phyloP scores from a whole-genome alignment of 1,284 basidiomycete genomes.

The Hymenochaete sp. region DNA sequence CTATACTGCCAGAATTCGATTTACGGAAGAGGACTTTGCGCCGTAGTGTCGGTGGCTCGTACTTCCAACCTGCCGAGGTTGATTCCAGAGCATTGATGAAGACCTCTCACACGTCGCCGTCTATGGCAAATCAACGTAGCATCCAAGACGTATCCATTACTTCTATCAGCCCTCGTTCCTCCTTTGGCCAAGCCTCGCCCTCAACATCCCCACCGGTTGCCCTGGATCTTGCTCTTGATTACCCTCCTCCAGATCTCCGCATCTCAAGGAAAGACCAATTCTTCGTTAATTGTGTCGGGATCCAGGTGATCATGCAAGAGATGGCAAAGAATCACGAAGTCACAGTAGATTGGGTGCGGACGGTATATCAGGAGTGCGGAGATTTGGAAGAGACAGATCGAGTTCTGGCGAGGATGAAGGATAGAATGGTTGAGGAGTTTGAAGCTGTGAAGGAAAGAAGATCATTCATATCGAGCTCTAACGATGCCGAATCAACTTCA shows the following conservation, averaged over 20 bases:
- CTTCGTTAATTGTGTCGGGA: slow-evolving; percentile 8
- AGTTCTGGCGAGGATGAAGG: slow-evolving; percentile 10
- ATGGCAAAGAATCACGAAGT: slow-evolving; percentile 17
- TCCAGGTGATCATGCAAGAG: slow-evolving; percentile 11
- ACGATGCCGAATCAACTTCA: background rate
- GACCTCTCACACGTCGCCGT: background rate
- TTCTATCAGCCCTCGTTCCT: too few relatives aligned
- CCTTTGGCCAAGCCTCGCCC: background rate
- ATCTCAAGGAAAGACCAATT: slow-evolving; percentile 9
- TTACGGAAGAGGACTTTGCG: slow-evolving; percentile 5
- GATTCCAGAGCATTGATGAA: background rate
- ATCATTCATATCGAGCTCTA: too few relatives aligned
- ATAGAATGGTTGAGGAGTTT: slow-evolving; percentile 3
- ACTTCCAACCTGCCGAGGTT: background rate
- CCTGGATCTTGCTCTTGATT: slow-evolving; percentile 8
- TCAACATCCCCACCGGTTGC: background rate
- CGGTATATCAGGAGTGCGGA: slow-evolving; percentile 11
- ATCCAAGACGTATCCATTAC: too few relatives aligned
- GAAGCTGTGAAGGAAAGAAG: slow-evolving; percentile 1
- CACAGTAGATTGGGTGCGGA: slow-evolving; percentile 11
- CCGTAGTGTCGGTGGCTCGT: slow-evolving; percentile 3
- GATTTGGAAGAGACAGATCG: slow-evolving; percentile 13
- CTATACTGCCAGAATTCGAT: slow-evolving; percentile 10
- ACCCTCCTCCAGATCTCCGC: slow-evolving; percentile 3
- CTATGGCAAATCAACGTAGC: too few relatives aligned